Base-by-base conservation (phyloP, 2,329 filamentous ascomycete species). In the Akanthomyces muscarius region DNA sequence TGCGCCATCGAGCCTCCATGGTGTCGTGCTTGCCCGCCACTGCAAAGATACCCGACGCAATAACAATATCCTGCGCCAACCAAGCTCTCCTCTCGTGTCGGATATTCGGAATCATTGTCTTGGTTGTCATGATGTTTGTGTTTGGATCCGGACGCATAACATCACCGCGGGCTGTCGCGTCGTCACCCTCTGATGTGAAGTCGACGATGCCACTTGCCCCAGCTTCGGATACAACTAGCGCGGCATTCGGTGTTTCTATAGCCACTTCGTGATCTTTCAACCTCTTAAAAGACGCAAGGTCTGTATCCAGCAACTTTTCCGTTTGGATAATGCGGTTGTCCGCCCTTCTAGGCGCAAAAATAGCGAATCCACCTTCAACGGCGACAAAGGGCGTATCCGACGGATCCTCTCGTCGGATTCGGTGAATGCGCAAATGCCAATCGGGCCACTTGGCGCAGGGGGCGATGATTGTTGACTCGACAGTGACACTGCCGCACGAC, bases 361-460 rank as follows among this genome's bases (percentile, higher is more conserved):
- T 66, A 0, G 70, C 69, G 38, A 71, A 72, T 0, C 69, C 70
- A 0, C 69, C 68, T 42, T 69, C 69, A 3, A 68, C 63, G 3
- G 66, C 61, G 30, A 65, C 62, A 1, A 70, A 28, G 0, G 50
- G 54, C 8, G 6, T 8, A 5, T 47, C 42, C 1, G 56, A n/a
- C 1, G n/a, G 7, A 21, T 23, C 30, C 2, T 54, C 52, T 0
- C 55, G 14, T n/a, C 60, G 48, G 23, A 71, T 58, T 0, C 66
- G 66, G 47, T 74, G 73, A 0, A 72, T 47, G 0, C 73, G 52
- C 0, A 72, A 42, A 63, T 75, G 72, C 73, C 73, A 75, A 23
- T 75, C 72, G 1, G 73, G 73, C 73, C 72, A 75, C 8, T 68
- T 62, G n/a, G 65, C 61, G 1, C 68, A 69, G 0, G 73, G 73